Evolutionary conservation across 768 basidiomycete genomes (phyloP), one percentile per base, ranked within the genome.

Genomic region (Amanita thiersii): DNA sequence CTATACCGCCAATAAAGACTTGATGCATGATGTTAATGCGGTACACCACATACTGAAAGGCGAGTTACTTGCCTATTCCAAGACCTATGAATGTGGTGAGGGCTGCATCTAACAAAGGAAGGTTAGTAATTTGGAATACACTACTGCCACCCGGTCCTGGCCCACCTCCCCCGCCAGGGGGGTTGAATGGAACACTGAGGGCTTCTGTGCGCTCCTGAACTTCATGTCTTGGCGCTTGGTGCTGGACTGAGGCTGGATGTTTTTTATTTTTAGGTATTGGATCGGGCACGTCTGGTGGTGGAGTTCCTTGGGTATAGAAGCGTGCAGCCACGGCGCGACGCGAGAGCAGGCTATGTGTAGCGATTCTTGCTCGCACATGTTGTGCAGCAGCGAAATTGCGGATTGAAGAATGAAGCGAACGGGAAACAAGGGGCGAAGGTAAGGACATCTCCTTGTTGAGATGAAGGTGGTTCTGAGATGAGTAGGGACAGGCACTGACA

Each of bases 1-100:
- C 72, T 7, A 83, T 65, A 36, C 88, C 86, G 29, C 86, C 83
- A 10, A 75, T 52, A 51, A 88, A 83, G 5, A 81, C 77, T 81
- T 47, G 5, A 44, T 26, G 15, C 48, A 36, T 14, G 42, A 48
- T 5, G 50, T 33, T 23, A 50, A 43, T 9, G 18, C 25, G n/a
- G 21, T 12, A 18, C 14, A 24, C 21, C 14, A 6, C 3, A 29
- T 17, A 28, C 25, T 19, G 26, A 35, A 19, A 30, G 6, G 44
- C 9, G 2, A 21, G 29, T 19, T 18, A 64, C 66, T 54, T 50
- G 75, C 77, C 72, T 60, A 81, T 69, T 39, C 68, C 66, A 45
- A 84, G 59, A n/a, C 79, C 79, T 49, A 82, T 62, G 10, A 77
- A 52, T 0, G 79, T 75, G 5, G 78, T 80, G 24, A 79, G 52